Conservation (phyloP, 2,329 filamentous ascomycete genomes). For the Beauveria caledonica region DNA sequence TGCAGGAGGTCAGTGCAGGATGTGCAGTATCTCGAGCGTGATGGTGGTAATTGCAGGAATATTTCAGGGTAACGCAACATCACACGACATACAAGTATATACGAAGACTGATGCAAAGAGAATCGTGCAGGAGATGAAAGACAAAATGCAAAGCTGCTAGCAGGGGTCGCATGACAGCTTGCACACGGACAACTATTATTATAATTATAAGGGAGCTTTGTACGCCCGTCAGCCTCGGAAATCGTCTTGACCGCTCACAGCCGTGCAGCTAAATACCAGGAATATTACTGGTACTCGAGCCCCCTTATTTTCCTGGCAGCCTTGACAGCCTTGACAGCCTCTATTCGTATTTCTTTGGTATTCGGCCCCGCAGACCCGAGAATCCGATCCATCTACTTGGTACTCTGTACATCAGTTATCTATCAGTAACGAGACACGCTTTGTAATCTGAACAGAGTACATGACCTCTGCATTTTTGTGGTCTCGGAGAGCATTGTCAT, state of each 20-base stretch:
- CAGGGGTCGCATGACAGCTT: neutral
- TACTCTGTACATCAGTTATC: no score
- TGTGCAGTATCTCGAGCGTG: neutral
- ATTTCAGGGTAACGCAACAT: neutral
- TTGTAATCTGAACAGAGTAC: neutral
- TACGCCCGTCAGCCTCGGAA: neutral
- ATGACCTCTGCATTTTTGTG: no score
- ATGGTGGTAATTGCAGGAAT: conserved; percentile 8
- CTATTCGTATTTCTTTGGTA: neutral
- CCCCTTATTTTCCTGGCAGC: neutral
- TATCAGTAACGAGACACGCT: neutral
- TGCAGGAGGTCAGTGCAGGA: conserved; percentile 4
- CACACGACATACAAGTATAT: neutral
- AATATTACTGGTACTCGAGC: neutral
- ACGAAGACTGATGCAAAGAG: neutral
- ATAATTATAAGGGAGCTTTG: neutral
- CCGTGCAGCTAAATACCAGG: neutral
- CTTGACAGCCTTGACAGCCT: neutral
- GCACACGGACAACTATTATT: neutral
- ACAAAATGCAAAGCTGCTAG: neutral
- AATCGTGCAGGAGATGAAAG: neutral
- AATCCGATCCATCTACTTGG: neutral
- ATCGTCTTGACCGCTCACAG: neutral
- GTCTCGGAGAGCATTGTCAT: no score
- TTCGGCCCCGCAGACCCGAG: neutral